A percentile compares a stretch with the other conserved stretches of the same genome.
Conservation (phyloP, 805 yeast species). For the Myxozyma vanderwaltii region DNA sequence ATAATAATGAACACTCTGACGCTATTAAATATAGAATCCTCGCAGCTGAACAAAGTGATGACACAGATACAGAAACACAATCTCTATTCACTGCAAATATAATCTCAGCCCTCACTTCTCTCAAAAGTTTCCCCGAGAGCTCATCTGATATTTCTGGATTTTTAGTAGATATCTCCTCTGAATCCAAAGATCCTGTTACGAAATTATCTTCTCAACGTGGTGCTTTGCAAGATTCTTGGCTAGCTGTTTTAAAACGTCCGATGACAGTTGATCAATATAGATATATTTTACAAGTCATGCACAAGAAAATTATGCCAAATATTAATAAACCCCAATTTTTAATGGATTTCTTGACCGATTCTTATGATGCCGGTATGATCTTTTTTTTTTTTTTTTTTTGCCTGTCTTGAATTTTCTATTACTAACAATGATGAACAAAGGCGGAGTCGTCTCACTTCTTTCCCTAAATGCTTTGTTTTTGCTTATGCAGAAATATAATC, state of each 20-base stretch:
- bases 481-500: constrained; percentile 74
- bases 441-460: constrained; percentile 67
- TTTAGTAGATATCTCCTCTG: constrained; percentile 22
- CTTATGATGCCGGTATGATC: constrained; percentile 53
- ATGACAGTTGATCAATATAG: constrained; percentile 62
- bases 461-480: constrained; percentile 87
- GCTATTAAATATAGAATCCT: background rate
- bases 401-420: constrained; percentile 34
- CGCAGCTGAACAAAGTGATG: background rate
- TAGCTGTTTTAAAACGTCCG: constrained; percentile 55
- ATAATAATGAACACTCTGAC: constrained; percentile 40
- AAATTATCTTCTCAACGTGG: constrained; percentile 50
- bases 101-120: constrained; percentile 30
- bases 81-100: constrained; percentile 28
- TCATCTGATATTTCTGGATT: constrained; percentile 34
- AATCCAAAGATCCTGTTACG: constrained; percentile 27
- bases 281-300: constrained; percentile 66
- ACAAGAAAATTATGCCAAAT: constrained; percentile 80
- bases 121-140: constrained; percentile 34
- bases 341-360: constrained; percentile 92
- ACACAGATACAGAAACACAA: background rate
- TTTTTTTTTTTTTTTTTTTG: background rate
- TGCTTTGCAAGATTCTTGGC: constrained; percentile 71
- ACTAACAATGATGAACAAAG: constrained; percentile 33
- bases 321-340: constrained; percentile 75